Conservation (phyloP, 331 rosid species). For the Quercus lobata region DNA sequence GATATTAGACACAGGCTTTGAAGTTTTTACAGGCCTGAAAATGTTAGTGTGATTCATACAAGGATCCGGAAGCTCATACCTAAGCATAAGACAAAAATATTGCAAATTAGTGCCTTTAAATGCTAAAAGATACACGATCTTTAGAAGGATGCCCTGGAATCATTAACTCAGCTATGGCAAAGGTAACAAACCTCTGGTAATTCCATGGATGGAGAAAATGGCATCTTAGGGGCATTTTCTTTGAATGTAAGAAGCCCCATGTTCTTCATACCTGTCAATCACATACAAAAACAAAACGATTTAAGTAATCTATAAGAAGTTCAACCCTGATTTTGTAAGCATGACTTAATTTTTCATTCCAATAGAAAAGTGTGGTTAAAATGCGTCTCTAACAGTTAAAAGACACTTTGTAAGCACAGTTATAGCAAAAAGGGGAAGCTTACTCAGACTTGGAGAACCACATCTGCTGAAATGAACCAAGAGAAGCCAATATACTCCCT, state of each 20-base stretch:
- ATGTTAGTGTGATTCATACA: conserved; percentile 11
- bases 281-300: neutral
- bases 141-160: conserved; percentile 4
- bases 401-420: neutral
- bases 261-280: conserved; percentile 87
- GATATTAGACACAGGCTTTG: neutral
- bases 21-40: conserved; percentile 18
- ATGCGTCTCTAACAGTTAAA: neutral
- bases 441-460: conserved; percentile 99
- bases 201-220: neutral
- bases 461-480: conserved; percentile 99
- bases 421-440: conserved; percentile 14
- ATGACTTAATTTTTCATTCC: neutral
- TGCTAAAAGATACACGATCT: neutral
- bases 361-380: neutral
- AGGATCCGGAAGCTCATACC: conserved; percentile 5
- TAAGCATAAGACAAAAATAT: neutral
- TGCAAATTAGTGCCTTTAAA: conserved; percentile 4
- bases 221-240: conserved; percentile 81
- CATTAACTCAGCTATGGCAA: conserved; percentile 2
- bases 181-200: conserved; percentile 14
- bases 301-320: neutral
- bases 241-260: conserved; percentile 94
- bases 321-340: neutral
- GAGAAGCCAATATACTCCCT: conserved; percentile 98